phyloP scores from a whole-genome alignment of 2,329 filamentous ascomycete species.

The Botryotinia convoluta region DNA sequence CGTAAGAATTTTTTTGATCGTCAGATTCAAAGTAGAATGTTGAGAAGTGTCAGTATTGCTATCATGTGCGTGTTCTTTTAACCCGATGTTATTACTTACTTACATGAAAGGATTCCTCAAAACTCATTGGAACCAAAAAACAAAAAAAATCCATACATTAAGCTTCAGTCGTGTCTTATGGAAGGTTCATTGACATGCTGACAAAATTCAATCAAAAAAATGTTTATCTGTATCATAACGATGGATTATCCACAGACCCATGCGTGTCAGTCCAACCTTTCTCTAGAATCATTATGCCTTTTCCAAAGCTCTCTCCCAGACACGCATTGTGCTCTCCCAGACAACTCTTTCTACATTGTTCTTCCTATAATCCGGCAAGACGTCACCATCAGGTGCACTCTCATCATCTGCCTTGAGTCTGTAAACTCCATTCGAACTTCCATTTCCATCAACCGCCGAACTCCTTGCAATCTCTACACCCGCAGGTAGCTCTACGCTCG shows the following conservation, averaged over 20 bases:
- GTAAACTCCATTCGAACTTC: constrained; percentile 43
- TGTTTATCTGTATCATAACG: not conserved
- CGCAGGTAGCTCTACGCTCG: constrained; percentile 25
- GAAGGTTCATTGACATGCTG: not conserved
- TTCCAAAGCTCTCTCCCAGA: constrained; percentile 38
- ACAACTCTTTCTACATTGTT: constrained; percentile 38
- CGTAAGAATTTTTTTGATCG: not conserved
- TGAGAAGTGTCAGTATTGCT: not conserved
- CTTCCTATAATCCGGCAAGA: constrained; percentile 33
- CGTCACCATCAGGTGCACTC: constrained; percentile 30
- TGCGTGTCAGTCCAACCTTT: not conserved
- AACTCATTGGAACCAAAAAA: not conserved
- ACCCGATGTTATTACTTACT: not conserved
- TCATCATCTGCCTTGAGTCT: constrained; percentile 40
- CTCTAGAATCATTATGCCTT: constrained; percentile 17
- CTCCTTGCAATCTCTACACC: constrained; percentile 30
- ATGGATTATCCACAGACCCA: not conserved
- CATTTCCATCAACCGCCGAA: constrained; percentile 37
- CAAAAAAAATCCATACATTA: not conserved
- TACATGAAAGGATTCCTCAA: not conserved
- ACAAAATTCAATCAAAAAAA: not conserved
- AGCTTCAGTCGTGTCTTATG: not conserved
- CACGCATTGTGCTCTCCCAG: constrained; percentile 41
- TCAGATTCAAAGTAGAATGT: not conserved
- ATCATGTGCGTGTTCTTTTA: not conserved